phyloP scores from a whole-genome alignment of 495 filamentous ascomycete species.

The Neurospora discreta region DNA sequence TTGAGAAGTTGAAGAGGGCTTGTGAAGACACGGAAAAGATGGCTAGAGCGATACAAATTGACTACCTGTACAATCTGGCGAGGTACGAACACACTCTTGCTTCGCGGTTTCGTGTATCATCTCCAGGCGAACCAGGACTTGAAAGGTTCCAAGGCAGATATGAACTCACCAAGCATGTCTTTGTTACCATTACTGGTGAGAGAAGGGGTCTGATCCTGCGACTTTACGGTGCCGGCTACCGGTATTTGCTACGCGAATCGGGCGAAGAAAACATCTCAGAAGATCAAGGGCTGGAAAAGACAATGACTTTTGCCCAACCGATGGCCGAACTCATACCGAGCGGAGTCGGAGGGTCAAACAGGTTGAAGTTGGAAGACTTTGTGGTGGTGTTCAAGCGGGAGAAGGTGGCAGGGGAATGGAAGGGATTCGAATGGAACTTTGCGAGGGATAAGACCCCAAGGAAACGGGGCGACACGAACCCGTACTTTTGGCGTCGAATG shows the following conservation, averaged over 20 bases:
- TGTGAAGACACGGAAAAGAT: background rate
- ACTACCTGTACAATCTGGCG: background rate
- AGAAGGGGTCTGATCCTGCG: background rate
- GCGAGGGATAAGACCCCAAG: background rate
- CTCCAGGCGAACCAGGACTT: background rate
- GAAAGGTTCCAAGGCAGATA: background rate
- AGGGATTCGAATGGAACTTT: background rate
- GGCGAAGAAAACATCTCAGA: no score
- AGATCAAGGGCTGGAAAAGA: background rate
- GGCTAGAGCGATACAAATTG: background rate
- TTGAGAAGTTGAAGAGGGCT: background rate
- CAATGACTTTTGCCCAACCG: slow-evolving; percentile 8
- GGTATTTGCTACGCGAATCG: slow-evolving; percentile 3
- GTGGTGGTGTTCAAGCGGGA: background rate
- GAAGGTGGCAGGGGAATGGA: background rate
- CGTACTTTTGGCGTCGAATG: background rate
- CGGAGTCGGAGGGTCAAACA: slow-evolving; percentile 8
- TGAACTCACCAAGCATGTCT: background rate
- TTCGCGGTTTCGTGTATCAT: background rate
- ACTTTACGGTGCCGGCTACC: background rate
- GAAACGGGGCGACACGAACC: background rate
- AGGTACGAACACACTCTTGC: background rate
- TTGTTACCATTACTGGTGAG: background rate
- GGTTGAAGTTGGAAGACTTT: slow-evolving; percentile 1
- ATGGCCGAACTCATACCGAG: slow-evolving; percentile 4